These are phyloP conservation scores for Lactarius akahatsu DNA, from an alignment of 768 basidiomycete genomes.

Conservation along the genomic window DNA sequence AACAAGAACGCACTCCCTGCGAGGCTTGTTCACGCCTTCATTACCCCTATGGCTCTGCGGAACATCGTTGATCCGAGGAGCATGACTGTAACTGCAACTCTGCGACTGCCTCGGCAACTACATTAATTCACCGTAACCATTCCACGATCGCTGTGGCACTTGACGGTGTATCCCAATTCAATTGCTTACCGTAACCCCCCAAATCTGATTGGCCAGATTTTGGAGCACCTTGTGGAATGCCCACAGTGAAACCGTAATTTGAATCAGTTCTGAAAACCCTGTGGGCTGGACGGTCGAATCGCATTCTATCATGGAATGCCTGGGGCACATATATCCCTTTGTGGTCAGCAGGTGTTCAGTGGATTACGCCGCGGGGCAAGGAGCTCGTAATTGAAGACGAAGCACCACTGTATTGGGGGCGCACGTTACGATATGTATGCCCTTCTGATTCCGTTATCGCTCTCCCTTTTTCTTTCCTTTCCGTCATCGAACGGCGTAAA, in stretches of 20 bases:
- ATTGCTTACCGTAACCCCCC: background rate
- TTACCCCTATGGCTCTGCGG: background rate
- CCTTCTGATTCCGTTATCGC: background rate
- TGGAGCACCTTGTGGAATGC: no score
- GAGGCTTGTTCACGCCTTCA: background rate
- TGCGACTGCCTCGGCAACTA: background rate
- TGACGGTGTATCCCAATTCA: background rate
- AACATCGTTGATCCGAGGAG: background rate
- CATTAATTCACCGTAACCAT: background rate
- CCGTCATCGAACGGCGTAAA: background rate
- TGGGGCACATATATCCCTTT: conserved; percentile 15
- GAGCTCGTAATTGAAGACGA: conserved; percentile 2
- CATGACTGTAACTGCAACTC: no score
- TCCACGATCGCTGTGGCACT: no score
- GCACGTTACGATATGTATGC: conserved; percentile 12
- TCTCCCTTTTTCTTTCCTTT: background rate
- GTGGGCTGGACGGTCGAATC: background rate
- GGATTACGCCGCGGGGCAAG: conserved; percentile 10
- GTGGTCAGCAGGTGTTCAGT: conserved; percentile 4
- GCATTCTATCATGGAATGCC: background rate
- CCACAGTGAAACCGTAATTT: background rate
- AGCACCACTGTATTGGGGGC: conserved; percentile 1
- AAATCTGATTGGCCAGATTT: background rate
- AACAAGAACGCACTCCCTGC: background rate
- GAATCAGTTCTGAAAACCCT: background rate